phyloP scores from a whole-genome alignment of 2,329 filamentous ascomycete species.

The Hypoxylon sp. region DNA sequence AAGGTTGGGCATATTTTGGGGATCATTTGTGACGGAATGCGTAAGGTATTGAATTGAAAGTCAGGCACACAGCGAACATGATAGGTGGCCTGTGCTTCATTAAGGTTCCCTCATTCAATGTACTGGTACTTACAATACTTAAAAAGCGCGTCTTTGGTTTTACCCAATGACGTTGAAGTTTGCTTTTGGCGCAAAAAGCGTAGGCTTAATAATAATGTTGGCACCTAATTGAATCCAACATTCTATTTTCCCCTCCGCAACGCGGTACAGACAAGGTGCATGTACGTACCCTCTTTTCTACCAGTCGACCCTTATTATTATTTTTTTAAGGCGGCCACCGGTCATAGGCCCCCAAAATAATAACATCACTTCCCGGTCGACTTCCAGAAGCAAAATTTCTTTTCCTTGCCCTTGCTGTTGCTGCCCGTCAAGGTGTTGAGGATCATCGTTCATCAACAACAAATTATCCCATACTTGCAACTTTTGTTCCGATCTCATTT shows the following conservation, averaged over 20 bases:
- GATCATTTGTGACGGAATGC: too few species aligned
- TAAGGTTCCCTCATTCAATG: neutral
- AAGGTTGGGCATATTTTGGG: neutral
- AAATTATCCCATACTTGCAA: conserved; percentile 4
- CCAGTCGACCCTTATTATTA: conserved; percentile 6
- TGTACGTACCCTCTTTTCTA: conserved; percentile 21
- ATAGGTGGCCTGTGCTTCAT: conserved; percentile 23
- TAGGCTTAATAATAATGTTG: conserved; percentile 3
- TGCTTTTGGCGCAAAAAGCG: neutral
- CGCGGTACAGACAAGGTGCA: conserved; percentile 3
- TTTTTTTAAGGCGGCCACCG: conserved; percentile 6
- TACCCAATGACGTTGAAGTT: conserved; percentile 24
- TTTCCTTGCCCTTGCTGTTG: conserved; percentile 25
- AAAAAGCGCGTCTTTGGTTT: conserved; percentile 23
- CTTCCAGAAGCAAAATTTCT: conserved; percentile 23
- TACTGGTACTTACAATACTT: conserved; percentile 25
- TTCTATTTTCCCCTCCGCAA: conserved; percentile 3
- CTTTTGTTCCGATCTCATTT: too few species aligned
- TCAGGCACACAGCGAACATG: neutral
- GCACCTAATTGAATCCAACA: conserved; percentile 17
- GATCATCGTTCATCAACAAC: conserved; percentile 28
- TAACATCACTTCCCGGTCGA: conserved; percentile 32
- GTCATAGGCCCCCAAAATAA: conserved; percentile 29
- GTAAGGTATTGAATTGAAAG: too few species aligned
- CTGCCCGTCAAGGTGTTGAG: conserved; percentile 28